Base-by-base conservation (phyloP, 2,329 filamentous ascomycete genomes). In the Huntiella savannae region DNA sequence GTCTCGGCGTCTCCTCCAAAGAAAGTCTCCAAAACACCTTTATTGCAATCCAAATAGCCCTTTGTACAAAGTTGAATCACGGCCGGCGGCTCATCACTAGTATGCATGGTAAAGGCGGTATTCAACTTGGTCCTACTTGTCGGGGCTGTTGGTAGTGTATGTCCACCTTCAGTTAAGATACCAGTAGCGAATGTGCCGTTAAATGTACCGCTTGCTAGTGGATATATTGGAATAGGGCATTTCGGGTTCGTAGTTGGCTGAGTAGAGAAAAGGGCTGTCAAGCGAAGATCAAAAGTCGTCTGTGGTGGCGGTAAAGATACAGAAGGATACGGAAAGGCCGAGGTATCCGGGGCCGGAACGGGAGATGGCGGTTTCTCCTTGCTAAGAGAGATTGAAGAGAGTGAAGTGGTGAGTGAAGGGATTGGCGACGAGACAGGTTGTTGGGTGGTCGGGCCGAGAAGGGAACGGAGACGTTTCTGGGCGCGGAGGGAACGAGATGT, bases 261-360 rank as follows among this genome's bases (percentile, higher is more conserved):
- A 13, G 19, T 8, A n/a, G 17, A 43, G 16, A 47, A 46, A 13
- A 57, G 58, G 11, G 70, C 66, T 36, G 64, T 63, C 55, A 71
- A 64, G 47, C 67, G 65, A 52, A 71, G 69, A 53, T 71, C 67
- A 40, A 69, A 67, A 43, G 61, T 62, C 43, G 69, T 60, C 34
- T 59, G 60, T 4, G 67, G 67, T 53, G 63, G 61, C 11, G 68
- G 66, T 43, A 70, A 62, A 3, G 59, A 59, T 33, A 68, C 52
- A 36, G 58, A 55, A 13, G 66, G 62, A 51, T 63, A 61, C n/a
- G 63, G 62, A 34, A 63, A 63, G 45, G 36, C 16, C 36, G 34
- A 17, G 11, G 40, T 10, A 15, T n/a, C n/a, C 3, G 40, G 40
- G 13, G 10, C 34, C 2, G 34, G 34, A 13, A 42, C n/a, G 19